Conservation (phyloP, 1,284 basidiomycete genomes). For the Cerioporus squamosus region DNA sequence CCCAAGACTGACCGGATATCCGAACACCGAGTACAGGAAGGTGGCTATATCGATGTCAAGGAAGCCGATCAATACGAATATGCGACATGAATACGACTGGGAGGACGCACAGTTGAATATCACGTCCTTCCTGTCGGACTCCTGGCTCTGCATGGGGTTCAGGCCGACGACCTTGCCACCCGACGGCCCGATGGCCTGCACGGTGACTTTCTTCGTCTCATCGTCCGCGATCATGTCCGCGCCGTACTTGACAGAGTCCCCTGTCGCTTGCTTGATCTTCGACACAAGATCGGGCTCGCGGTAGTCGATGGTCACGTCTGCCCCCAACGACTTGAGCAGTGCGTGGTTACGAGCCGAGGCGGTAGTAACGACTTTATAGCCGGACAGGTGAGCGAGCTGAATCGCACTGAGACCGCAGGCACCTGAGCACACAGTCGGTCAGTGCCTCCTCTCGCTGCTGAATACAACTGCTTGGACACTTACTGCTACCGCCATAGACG, state of each 20-base stretch:
- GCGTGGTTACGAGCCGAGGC: slow-evolving; percentile 44
- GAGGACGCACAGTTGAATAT: slow-evolving; percentile 17
- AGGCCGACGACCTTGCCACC: slow-evolving; percentile 28
- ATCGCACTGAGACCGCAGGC: slow-evolving; percentile 48
- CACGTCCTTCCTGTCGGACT: slow-evolving; percentile 23
- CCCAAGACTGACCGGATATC: slow-evolving; percentile 21
- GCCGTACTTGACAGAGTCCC: slow-evolving; percentile 22
- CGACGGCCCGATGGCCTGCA: slow-evolving; percentile 20
- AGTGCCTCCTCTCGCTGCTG: background rate
- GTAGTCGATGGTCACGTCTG: slow-evolving; percentile 43
- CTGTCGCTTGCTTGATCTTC: slow-evolving; percentile 30
- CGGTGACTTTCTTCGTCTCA: slow-evolving; percentile 23
- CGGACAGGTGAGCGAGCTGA: slow-evolving; percentile 46
- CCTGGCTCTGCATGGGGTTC: slow-evolving; percentile 8
- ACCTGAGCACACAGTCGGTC: slow-evolving; percentile 13
- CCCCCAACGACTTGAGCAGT: slow-evolving; percentile 45
- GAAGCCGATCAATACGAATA: no score
- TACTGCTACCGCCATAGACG: slow-evolving; percentile 36
- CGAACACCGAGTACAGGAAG: slow-evolving; percentile 29
- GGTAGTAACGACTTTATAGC: slow-evolving; percentile 45
- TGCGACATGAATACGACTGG: no score
- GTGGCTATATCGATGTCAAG: slow-evolving; percentile 14
- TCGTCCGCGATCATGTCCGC: slow-evolving; percentile 28
- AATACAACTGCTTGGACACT: background rate
- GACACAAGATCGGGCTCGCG: slow-evolving; percentile 24